A percentile compares a stretch with the other conserved stretches of the same genome.
Evolutionary conservation across 176 grass and related monocot species (phyloP).

Genomic region (Olyra latifolia): DNA sequence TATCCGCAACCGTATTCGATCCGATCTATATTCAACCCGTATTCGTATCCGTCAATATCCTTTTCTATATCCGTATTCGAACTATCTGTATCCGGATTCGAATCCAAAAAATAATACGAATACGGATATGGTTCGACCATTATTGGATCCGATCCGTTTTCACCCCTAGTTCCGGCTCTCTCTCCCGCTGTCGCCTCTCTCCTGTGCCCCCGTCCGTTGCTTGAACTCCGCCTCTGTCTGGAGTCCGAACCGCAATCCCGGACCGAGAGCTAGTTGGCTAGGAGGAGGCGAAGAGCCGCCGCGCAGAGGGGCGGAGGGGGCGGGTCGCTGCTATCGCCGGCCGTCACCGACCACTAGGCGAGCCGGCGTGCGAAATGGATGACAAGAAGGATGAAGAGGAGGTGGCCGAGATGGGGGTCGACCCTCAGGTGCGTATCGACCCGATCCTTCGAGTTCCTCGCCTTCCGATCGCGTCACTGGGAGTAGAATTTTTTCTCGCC

Average conservation of each 20-base stretch:
- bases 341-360: background rate
- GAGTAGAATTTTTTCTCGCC: background rate
- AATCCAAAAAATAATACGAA: too few species aligned
- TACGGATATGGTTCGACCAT: too few species aligned
- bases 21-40: too few species aligned
- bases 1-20: too few species aligned
- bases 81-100: too few species aligned
- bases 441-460: background rate
- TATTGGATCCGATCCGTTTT: too few species aligned
- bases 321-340: background rate
- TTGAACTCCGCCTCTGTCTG: background rate
- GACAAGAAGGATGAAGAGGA: conserved; percentile 44
- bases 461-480: background rate
- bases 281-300: background rate
- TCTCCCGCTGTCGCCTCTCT: background rate
- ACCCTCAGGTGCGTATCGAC: conserved; percentile 59
- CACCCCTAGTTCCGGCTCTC: too few species aligned
- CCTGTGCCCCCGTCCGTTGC: background rate
- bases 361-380: conserved; percentile 34
- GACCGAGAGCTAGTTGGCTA: background rate
- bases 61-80: too few species aligned
- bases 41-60: too few species aligned
- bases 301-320: background rate
- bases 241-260: background rate
- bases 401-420: conserved; percentile 51